A percentile compares a stretch with the other conserved stretches of the same genome.
Conservation (phyloP, 148 eudicot genomes). For the Silene latifolia region DNA sequence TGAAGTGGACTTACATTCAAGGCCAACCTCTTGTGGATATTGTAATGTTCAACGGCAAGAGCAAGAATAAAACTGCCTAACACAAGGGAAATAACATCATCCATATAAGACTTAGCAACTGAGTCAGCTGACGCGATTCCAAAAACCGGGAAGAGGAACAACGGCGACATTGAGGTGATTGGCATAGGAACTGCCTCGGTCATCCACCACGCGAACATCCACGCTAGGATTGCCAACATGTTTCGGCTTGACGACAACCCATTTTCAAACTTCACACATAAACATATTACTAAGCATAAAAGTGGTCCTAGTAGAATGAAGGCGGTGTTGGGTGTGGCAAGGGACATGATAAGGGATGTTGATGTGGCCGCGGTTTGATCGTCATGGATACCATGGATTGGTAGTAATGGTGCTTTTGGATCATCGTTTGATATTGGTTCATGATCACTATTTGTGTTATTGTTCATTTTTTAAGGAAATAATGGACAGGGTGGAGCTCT, state of each 20-base stretch:
- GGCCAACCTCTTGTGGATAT: conserved; percentile 83
- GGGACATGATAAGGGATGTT: conserved; percentile 34
- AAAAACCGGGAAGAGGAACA: conserved; percentile 79
- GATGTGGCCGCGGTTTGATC: conserved; percentile 29
- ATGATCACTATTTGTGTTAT: not conserved
- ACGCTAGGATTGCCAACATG: conserved; percentile 65
- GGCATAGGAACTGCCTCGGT: conserved; percentile 98
- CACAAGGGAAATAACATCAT: conserved; percentile 81
- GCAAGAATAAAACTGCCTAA: conserved; percentile 94
- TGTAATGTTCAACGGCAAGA: conserved; percentile 95
- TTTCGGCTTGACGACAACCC: conserved; percentile 40
- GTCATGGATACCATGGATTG: conserved; percentile 17
- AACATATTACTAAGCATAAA: conserved; percentile 45
- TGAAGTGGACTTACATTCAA: conserved; percentile 80
- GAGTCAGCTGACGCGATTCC: conserved; percentile 69
- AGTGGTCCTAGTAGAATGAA: conserved; percentile 68
- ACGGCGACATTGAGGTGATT: conserved; percentile 83
- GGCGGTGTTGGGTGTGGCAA: conserved; percentile 51
- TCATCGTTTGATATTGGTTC: conserved; percentile 19
- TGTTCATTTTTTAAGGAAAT: conserved; percentile 6
- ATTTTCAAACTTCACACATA: conserved; percentile 40
- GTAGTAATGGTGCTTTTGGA: conserved; percentile 53
- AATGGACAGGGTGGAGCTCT: too few species aligned
- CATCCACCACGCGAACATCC: conserved; percentile 94
- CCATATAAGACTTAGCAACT: conserved; percentile 74